phyloP scores from a whole-genome alignment of 352 stramenopile species.

The Phytophthora pini region DNA sequence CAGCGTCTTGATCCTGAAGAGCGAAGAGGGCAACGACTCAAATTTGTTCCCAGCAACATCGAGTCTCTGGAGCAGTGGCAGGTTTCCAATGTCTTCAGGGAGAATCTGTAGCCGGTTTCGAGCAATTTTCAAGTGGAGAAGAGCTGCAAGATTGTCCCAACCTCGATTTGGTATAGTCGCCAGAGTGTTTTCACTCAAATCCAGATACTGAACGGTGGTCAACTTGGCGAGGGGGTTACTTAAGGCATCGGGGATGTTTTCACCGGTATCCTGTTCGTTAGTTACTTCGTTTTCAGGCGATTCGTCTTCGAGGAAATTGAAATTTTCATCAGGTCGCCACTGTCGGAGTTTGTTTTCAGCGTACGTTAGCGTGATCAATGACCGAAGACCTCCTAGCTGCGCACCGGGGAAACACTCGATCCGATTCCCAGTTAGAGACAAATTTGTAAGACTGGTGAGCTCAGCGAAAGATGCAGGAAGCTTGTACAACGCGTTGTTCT shows the following conservation, averaged over 20 bases:
- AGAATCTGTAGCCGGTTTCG: conserved; percentile 52
- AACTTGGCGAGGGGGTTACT: conserved; percentile 40
- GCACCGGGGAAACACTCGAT: conserved; percentile 49
- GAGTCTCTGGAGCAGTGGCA: conserved; percentile 42
- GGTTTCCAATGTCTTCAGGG: conserved; percentile 27
- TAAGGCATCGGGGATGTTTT: neutral
- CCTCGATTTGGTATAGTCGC: conserved; percentile 29
- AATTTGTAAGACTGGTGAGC: conserved; percentile 44
- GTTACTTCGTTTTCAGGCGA: conserved; percentile 1
- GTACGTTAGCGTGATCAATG: conserved; percentile 44
- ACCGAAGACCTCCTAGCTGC: conserved; percentile 21
- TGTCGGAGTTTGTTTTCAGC: conserved; percentile 54
- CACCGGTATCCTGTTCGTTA: neutral
- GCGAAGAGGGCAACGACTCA: conserved; percentile 21
- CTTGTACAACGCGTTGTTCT: conserved; percentile 50
- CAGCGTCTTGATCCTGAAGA: conserved; percentile 34
- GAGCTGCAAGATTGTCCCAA: conserved; percentile 33
- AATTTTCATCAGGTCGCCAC: conserved; percentile 31
- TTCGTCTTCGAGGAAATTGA: conserved; percentile 12
- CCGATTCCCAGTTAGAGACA: conserved; percentile 53
- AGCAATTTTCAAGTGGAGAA: conserved; percentile 53
- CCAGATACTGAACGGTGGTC: conserved; percentile 40
- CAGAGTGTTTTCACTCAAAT: conserved; percentile 58
- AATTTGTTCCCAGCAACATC: conserved; percentile 60
- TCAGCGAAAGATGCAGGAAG: conserved; percentile 49